A percentile compares a stretch with the other conserved stretches of the same genome.
phyloP scores from a whole-genome alignment of 73 alveolate genomes.

The Paramecium bursaria region DNA sequence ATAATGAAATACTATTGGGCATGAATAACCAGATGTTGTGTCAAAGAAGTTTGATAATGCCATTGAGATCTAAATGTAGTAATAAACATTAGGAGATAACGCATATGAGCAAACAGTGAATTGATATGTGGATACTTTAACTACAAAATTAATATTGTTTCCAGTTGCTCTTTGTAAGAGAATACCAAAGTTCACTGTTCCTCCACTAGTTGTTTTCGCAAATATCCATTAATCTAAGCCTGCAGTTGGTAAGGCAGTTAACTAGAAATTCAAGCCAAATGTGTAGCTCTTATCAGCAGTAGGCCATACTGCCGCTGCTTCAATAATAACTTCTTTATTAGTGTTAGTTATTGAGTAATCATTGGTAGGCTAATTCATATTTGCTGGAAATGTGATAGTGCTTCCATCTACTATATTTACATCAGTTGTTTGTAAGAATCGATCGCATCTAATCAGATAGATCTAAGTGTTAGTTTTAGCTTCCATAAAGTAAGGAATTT shows the following conservation, averaged over 20 bases:
- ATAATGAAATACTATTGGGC: slow-evolving; percentile 14
- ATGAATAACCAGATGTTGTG: neutral
- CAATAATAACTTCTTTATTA: neutral
- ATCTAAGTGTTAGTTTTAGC: neutral
- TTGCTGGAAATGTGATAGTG: neutral
- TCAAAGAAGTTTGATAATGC: slow-evolving; percentile 1
- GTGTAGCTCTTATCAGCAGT: neutral
- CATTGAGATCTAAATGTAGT: neutral
- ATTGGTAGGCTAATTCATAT: neutral
- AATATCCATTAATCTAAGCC: neutral
- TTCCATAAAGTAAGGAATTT: slow-evolving; percentile 30
- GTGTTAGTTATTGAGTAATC: slow-evolving; percentile 20
- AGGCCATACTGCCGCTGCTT: neutral
- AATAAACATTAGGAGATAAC: neutral
- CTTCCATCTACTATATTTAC: slow-evolving; percentile 7
- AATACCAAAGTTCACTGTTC: neutral
- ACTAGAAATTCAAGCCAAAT: neutral
- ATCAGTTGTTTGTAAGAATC: neutral
- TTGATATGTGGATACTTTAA: neutral
- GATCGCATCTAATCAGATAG: slow-evolving; percentile 27
- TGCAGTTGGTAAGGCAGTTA: neutral
- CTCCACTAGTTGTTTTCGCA: neutral
- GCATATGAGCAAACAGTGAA: neutral
- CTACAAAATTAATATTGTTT: neutral
- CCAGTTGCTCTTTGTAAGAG: slow-evolving; percentile 1